These are phyloP conservation scores for Exophiala sideris DNA, from an alignment of 2,329 filamentous ascomycete genomes.

Conservation along the genomic window DNA sequence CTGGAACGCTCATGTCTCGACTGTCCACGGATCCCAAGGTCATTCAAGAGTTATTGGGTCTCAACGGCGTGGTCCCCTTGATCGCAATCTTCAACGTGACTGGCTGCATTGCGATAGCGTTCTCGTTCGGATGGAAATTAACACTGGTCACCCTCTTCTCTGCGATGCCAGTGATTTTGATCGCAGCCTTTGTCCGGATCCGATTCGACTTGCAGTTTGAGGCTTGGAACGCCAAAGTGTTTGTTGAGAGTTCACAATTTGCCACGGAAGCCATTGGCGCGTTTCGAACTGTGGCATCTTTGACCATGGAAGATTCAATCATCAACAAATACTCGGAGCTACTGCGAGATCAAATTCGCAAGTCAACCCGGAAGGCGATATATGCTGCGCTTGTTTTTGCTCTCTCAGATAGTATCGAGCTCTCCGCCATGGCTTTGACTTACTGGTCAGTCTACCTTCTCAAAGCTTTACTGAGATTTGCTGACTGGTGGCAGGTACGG, in stretches of 20 bases:
- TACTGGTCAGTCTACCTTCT: constrained; percentile 48
- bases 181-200: constrained; percentile 42
- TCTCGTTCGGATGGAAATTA: constrained; percentile 74
- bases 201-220: constrained; percentile 25
- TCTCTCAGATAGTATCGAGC: constrained; percentile 63
- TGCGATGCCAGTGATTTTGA: constrained; percentile 50
- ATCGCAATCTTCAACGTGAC: constrained; percentile 65
- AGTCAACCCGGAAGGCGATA: constrained; percentile 60
- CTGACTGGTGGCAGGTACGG: constrained; percentile 54
- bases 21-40: constrained; percentile 50
- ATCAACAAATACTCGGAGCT: constrained; percentile 58
- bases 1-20: constrained; percentile 47
- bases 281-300: constrained; percentile 67
- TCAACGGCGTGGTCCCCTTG: constrained; percentile 69
- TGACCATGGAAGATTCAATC: constrained; percentile 68
- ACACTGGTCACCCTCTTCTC: constrained; percentile 65
- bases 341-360: constrained; percentile 56
- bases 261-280: constrained; percentile 71
- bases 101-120: constrained; percentile 64
- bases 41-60: constrained; percentile 49
- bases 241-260: constrained; percentile 66
- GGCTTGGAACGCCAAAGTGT: constrained; percentile 24
- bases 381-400: constrained; percentile 65
- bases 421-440: constrained; percentile 61
- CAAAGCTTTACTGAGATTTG: background rate